Conservation (phyloP, 805 yeast genomes). For the Schizosaccharomyces osmophilus region DNA sequence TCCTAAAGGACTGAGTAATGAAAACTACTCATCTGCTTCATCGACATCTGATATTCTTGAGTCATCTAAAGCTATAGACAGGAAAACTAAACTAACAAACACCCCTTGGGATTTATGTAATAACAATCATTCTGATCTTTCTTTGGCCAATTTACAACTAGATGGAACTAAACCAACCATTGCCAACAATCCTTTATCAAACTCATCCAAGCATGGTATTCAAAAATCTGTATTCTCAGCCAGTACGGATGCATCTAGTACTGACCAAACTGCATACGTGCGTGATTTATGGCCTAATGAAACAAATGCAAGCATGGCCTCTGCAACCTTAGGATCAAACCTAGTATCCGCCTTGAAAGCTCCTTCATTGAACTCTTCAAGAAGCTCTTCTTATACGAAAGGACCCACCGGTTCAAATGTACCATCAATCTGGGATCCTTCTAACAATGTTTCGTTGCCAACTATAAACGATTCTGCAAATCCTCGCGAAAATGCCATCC, state of each 20-base stretch:
- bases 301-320: background rate
- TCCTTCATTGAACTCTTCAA: background rate
- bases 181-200: too few relatives aligned
- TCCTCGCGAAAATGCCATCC: background rate
- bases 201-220: too few relatives aligned
- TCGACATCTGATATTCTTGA: too few relatives aligned
- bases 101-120: background rate
- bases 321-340: background rate
- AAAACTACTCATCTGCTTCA: too few relatives aligned
- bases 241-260: too few relatives aligned
- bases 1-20: too few relatives aligned
- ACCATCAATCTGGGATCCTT: background rate
- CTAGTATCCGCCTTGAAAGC: background rate
- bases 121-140: background rate
- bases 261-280: too few relatives aligned
- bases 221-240: too few relatives aligned
- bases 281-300: background rate
- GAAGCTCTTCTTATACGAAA: background rate
- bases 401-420: background rate
- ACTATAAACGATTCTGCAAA: background rate
- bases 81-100: too few relatives aligned
- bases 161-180: too few relatives aligned
- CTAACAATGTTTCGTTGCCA: background rate
- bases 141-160: background rate
- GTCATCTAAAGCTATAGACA: too few relatives aligned